A percentile compares a stretch with the other conserved stretches of the same genome.
Evolutionary conservation across 352 stramenopile genomes (phyloP).

Genomic region (Phytophthora capsici): DNA sequence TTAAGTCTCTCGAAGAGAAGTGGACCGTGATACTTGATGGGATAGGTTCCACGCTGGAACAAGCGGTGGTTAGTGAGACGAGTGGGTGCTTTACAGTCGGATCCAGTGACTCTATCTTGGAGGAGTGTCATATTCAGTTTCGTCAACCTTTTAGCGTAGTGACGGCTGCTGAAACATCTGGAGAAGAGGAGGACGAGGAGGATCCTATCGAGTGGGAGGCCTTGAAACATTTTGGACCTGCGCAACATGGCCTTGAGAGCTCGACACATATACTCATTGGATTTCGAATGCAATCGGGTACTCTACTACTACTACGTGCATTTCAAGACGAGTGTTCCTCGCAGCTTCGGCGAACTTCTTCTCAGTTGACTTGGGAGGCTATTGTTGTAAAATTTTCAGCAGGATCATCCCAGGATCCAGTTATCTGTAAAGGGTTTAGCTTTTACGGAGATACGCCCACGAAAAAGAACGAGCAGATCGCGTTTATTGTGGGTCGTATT

Average conservation of each 20-base stretch:
- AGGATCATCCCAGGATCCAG: background rate
- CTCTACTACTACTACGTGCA: constrained; percentile 38
- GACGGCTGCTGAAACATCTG: constrained; percentile 9
- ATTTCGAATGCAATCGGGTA: constrained; percentile 34
- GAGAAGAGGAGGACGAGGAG: constrained; percentile 34
- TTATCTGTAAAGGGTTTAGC: constrained; percentile 30
- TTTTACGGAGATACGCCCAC: constrained; percentile 46
- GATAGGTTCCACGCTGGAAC: constrained; percentile 34
- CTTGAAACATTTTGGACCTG: constrained; percentile 36
- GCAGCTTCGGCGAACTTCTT: background rate
- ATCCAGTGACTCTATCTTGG: constrained; percentile 15
- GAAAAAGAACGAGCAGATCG: constrained; percentile 41
- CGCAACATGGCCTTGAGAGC: constrained; percentile 12
- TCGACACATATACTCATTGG: constrained; percentile 35
- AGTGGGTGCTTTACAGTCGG: constrained; percentile 44
- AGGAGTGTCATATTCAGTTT: constrained; percentile 54
- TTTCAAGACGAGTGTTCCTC: constrained; percentile 4
- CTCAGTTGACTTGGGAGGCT: constrained; percentile 22
- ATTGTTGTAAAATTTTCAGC: constrained; percentile 34
- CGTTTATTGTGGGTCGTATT: constrained; percentile 31
- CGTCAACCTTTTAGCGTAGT: constrained; percentile 13
- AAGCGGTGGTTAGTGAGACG: constrained; percentile 24
- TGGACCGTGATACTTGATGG: constrained; percentile 46
- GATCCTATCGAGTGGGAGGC: constrained; percentile 69
- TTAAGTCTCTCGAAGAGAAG: constrained; percentile 40